These are phyloP conservation scores for Lentinus tigrinus DNA, from an alignment of 768 basidiomycete species.

Conservation along the genomic window DNA sequence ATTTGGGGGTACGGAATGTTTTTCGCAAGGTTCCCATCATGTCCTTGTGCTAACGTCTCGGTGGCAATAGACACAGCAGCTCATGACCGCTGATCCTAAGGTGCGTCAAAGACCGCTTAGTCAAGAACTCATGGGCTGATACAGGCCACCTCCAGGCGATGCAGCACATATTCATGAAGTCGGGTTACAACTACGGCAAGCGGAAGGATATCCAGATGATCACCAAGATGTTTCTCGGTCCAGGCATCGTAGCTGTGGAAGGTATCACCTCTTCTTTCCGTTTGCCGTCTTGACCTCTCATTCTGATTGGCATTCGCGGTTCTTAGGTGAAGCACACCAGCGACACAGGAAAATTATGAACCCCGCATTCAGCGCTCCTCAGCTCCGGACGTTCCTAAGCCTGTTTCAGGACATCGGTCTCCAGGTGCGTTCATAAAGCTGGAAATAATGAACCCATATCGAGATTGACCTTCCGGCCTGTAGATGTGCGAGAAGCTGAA, in stretches of 20 bases:
- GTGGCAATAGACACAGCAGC: background rate
- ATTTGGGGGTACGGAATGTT: background rate
- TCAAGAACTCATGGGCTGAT: background rate
- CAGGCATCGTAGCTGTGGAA: background rate
- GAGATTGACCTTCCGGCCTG: background rate
- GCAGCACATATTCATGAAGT: conserved; percentile 3
- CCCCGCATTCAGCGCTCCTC: conserved; percentile 2
- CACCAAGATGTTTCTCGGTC: background rate
- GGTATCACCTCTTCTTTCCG: no score
- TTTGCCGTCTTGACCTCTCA: no score
- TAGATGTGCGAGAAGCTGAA: background rate
- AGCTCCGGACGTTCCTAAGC: background rate
- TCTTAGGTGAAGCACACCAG: background rate
- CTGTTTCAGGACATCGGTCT: background rate
- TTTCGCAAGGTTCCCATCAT: background rate
- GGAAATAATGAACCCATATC: background rate
- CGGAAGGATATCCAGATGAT: background rate
- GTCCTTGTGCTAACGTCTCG: background rate
- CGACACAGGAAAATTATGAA: conserved; percentile 9
- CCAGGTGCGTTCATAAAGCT: background rate
- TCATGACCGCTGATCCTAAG: conserved; percentile 7
- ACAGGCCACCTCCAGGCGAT: background rate
- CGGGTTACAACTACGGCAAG: conserved; percentile 5
- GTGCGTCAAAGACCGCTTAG: background rate
- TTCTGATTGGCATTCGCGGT: background rate